Evolutionary conservation across 1,284 basidiomycete species (phyloP).

Genomic region (Marasmius fiardii): DNA sequence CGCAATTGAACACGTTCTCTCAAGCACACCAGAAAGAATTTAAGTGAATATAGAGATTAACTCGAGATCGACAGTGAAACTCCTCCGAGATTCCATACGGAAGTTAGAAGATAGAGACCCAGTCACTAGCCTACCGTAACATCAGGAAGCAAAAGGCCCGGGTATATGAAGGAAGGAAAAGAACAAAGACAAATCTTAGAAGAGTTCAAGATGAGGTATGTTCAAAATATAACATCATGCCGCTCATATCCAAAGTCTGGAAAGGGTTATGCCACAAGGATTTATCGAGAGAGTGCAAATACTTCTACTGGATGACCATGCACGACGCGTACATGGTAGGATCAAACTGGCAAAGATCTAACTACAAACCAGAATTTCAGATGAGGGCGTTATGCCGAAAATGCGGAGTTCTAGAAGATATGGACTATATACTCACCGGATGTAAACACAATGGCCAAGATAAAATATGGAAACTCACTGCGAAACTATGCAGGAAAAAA

Average conservation of each 20-base stretch:
- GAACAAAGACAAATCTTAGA: conserved; percentile 6
- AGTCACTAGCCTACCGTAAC: neutral
- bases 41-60: neutral
- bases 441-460: conserved; percentile 19
- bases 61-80: neutral
- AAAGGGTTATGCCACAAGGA: conserved; percentile 13
- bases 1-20: neutral
- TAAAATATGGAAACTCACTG: conserved; percentile 20
- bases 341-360: conserved; percentile 15
- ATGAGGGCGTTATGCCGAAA: neutral
- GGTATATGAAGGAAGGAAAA: neutral
- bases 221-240: neutral
- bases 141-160: neutral
- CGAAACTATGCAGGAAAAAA: conserved; percentile 18
- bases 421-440: conserved; percentile 26
- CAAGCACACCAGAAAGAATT: neutral
- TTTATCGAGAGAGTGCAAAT: conserved; percentile 13
- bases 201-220: neutral
- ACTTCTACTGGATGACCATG: conserved; percentile 28
- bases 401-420: conserved; percentile 6
- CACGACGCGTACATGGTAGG: conserved; percentile 22
- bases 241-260: conserved; percentile 10
- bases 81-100: neutral
- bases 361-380: conserved; percentile 1
- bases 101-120: neutral